Percentiles rank a stretch among this genome's conserved stretches.
Conservation (phyloP, 305 asterid species). For the Fraxinus paxiana region DNA sequence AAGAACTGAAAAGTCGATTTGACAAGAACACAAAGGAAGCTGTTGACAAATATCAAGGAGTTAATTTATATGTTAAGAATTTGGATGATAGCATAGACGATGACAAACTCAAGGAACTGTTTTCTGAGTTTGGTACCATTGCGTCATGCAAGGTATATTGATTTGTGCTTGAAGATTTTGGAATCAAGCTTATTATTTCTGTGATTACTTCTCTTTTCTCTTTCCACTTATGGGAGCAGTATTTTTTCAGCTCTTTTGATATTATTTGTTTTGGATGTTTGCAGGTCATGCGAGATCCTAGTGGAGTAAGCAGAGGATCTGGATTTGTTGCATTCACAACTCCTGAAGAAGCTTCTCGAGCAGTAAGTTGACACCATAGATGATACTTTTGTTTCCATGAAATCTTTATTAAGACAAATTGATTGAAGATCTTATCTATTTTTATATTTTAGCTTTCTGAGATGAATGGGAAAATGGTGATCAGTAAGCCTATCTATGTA, state of each 20-base stretch:
- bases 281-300: constrained; percentile 42
- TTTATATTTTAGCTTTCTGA: constrained; percentile 27
- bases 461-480: constrained; percentile 38
- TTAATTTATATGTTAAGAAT: constrained; percentile 39
- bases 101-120: constrained; percentile 36
- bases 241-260: not conserved
- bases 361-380: constrained; percentile 25
- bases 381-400: not conserved
- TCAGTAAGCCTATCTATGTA: constrained; percentile 42
- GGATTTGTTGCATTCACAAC: constrained; percentile 42
- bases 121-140: constrained; percentile 37
- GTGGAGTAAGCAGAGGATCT: constrained; percentile 43
- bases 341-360: constrained; percentile 40
- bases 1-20: constrained; percentile 34
- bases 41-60: constrained; percentile 37
- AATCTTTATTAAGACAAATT: not conserved
- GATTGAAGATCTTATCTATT: not conserved
- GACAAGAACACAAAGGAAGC: constrained; percentile 37
- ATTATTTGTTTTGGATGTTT: not conserved
- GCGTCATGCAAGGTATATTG: constrained; percentile 35
- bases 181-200: not conserved
- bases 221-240: not conserved
- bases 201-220: not conserved
- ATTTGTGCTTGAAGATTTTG: not conserved
- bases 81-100: constrained; percentile 40